Percentiles rank a stretch among this genome's conserved stretches.
These are phyloP conservation scores for Tilletia setariae DNA, from an alignment of 1,284 basidiomycete genomes.

Conservation along the genomic window DNA sequence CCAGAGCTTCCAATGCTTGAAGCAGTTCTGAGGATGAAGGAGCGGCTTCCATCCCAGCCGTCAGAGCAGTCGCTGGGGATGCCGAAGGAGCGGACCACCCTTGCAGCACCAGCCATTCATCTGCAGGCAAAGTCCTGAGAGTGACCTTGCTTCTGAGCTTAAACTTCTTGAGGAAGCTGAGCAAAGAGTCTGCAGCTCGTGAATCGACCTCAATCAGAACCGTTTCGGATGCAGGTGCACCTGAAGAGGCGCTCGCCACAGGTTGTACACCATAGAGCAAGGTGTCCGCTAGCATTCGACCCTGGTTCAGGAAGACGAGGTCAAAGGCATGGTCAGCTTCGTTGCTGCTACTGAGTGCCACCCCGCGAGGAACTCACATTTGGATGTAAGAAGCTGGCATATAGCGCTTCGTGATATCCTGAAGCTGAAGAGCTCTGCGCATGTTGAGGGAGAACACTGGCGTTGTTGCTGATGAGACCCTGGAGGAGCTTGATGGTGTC, in stretches of 20 bases:
- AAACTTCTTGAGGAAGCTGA: constrained; percentile 73
- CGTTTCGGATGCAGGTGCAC: constrained; percentile 21
- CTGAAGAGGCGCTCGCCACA: constrained; percentile 53
- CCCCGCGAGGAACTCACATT: constrained; percentile 64
- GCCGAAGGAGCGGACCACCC: constrained; percentile 65
- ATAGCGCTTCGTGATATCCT: constrained; percentile 62
- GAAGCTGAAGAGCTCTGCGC: not conserved
- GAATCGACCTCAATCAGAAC: constrained; percentile 74
- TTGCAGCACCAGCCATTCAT: constrained; percentile 74
- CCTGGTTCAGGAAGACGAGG: constrained; percentile 60
- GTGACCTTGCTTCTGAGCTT: constrained; percentile 85
- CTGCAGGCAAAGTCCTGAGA: constrained; percentile 65
- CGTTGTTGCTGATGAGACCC: constrained; percentile 71
- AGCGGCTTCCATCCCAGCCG: not conserved
- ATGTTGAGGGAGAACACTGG: constrained; percentile 26
- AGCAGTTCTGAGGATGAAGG: constrained; percentile 4
- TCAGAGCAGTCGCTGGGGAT: too few relatives aligned
- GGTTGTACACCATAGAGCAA: constrained; percentile 68
- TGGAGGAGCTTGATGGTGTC: constrained; percentile 84
- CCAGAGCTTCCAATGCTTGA: not conserved
- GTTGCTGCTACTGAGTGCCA: constrained; percentile 14
- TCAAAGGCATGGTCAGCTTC: not conserved
- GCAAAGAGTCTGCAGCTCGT: constrained; percentile 60
- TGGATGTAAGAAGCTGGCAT: constrained; percentile 78
- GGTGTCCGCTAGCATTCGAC: constrained; percentile 81